Percentiles rank a stretch among this genome's conserved stretches.
These are phyloP conservation scores for Brassica cretica DNA, from an alignment of 345 rosid genomes.

Conservation along the genomic window DNA sequence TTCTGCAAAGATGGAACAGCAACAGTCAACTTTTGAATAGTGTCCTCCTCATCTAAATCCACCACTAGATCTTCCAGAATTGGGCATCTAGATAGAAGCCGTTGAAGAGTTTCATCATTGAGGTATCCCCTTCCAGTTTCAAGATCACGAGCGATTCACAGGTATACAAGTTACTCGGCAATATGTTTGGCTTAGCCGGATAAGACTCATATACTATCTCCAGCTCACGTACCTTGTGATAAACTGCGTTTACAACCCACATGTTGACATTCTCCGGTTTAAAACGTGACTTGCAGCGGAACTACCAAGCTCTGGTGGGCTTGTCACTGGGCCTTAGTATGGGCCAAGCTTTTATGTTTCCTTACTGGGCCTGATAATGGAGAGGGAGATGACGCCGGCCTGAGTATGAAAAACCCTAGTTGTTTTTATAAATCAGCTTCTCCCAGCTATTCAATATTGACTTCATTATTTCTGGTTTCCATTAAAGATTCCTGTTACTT, in stretches of 20 bases:
- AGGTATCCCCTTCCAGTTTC: background rate
- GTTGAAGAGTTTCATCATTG: background rate
- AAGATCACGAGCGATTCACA: background rate
- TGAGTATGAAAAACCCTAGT: background rate
- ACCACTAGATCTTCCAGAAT: background rate
- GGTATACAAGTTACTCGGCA: background rate
- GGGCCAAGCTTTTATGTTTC: background rate
- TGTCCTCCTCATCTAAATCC: fast-evolving
- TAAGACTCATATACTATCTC: background rate
- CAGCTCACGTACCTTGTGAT: background rate
- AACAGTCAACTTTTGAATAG: background rate
- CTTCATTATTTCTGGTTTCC: background rate
- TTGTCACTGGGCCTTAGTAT: background rate
- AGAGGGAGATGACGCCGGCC: no score
- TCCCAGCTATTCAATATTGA: background rate
- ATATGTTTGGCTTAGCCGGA: background rate
- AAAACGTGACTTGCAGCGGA: background rate
- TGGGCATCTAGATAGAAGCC: background rate
- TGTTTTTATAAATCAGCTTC: background rate
- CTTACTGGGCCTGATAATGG: background rate
- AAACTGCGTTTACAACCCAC: background rate
- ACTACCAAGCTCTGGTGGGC: background rate
- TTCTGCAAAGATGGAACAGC: conserved; percentile 12
- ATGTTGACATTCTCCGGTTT: background rate
- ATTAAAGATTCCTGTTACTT: background rate